These are phyloP conservation scores for Hyaloscypha bicolor DNA, from an alignment of 495 filamentous ascomycete species.

Conservation along the genomic window DNA sequence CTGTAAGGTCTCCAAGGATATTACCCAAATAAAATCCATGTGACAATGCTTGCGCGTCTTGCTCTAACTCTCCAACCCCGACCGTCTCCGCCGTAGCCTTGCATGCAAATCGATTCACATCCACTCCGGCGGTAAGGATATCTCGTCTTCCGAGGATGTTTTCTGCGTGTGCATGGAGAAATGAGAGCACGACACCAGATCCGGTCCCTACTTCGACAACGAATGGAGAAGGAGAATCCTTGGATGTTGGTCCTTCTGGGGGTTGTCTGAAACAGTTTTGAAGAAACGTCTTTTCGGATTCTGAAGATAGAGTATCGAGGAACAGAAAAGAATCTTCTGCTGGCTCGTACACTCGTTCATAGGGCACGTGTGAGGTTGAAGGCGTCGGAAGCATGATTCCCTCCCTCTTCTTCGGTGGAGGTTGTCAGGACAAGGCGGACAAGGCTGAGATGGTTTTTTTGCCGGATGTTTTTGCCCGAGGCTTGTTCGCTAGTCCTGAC, in stretches of 20 bases:
- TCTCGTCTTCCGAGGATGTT: constrained; percentile 72
- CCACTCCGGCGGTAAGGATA: constrained; percentile 72
- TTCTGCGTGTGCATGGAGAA: constrained; percentile 73
- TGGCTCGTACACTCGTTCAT: constrained; percentile 86
- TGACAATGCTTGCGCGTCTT: constrained; percentile 53
- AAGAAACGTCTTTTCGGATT: constrained; percentile 72
- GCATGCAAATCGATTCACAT: constrained; percentile 80
- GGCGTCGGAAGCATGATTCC: constrained; percentile 84
- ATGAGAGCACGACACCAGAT: constrained; percentile 88
- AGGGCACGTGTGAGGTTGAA: constrained; percentile 85
- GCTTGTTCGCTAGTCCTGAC: background rate
- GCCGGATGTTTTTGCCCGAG: background rate
- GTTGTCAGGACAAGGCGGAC: background rate
- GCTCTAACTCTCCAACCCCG: constrained; percentile 37
- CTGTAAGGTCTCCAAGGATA: constrained; percentile 65
- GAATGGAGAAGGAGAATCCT: constrained; percentile 51
- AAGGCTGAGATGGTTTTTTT: constrained; percentile 1
- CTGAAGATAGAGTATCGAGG: constrained; percentile 84
- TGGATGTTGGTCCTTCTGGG: background rate
- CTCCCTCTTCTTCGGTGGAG: background rate
- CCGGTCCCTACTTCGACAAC: constrained; percentile 88
- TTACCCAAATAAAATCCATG: constrained; percentile 57
- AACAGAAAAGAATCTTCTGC: constrained; percentile 95
- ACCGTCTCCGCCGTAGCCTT: constrained; percentile 27
- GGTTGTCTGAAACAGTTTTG: constrained; percentile 53